These are phyloP conservation scores for Triglochin maritima DNA, from an alignment of 106 monocot species.

Conservation along the genomic window DNA sequence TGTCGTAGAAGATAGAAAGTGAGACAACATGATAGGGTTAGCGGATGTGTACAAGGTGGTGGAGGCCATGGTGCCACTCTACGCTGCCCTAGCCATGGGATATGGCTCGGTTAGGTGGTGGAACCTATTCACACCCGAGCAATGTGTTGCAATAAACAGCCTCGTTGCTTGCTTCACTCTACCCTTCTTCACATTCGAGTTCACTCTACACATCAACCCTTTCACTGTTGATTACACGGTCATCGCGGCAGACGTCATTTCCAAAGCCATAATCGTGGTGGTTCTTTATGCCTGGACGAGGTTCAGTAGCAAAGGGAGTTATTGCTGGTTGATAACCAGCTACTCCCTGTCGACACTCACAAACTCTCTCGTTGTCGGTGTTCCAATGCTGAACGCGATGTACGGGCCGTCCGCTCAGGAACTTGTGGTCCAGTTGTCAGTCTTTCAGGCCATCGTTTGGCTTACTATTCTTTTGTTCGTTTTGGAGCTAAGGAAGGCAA, in stretches of 20 bases:
- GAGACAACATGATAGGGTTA: conserved; percentile 40
- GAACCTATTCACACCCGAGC: conserved; percentile 61
- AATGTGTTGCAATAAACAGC: conserved; percentile 51
- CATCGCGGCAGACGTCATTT: conserved; percentile 51
- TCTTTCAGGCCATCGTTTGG: conserved; percentile 64
- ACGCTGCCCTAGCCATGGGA: conserved; percentile 51
- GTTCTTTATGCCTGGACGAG: conserved; percentile 25
- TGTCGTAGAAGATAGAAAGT: no score
- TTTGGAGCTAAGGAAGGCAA: conserved; percentile 45
- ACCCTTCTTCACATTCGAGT: conserved; percentile 77
- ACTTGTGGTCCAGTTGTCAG: conserved; percentile 63
- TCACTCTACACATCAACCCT: conserved; percentile 46
- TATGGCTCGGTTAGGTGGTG: conserved; percentile 78
- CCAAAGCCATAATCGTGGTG: conserved; percentile 32
- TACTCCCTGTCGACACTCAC: conserved; percentile 42
- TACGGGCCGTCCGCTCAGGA: conserved; percentile 37
- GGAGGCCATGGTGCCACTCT: conserved; percentile 61
- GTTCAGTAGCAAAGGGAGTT: conserved; percentile 23
- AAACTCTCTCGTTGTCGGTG: conserved; percentile 40
- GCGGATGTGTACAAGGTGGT: conserved; percentile 72
- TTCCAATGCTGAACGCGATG: conserved; percentile 41
- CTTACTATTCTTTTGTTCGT: conserved; percentile 49
- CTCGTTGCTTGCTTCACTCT: conserved; percentile 66
- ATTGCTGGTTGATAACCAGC: conserved; percentile 42
- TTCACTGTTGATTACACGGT: conserved; percentile 55